A percentile compares a stretch with the other conserved stretches of the same genome.
phyloP scores from a whole-genome alignment of 2,329 filamentous ascomycete species.

The Aureobasidium leucospermi region DNA sequence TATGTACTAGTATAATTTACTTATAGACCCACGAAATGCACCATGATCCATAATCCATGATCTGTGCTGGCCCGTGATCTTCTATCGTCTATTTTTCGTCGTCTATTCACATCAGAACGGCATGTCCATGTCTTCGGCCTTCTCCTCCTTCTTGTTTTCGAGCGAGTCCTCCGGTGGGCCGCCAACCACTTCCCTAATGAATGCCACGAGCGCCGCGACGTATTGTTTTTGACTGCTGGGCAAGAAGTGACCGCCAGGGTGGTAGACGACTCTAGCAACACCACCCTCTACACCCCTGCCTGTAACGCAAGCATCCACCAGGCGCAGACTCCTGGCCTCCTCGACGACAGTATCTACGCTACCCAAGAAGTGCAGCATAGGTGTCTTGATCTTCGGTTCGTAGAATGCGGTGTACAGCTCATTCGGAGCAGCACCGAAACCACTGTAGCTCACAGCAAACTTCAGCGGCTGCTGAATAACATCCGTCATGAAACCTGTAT shows the following conservation, averaged over 20 bases:
- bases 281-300: slow-evolving; percentile 34
- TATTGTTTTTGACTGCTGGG: slow-evolving; percentile 72
- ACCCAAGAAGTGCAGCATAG: slow-evolving; percentile 74
- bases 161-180: slow-evolving; percentile 25
- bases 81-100: background rate
- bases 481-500: slow-evolving; percentile 27
- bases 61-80: background rate
- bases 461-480: slow-evolving; percentile 49
- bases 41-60: slow-evolving; percentile 1
- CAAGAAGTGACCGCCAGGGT: slow-evolving; percentile 87
- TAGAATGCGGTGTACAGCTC: slow-evolving; percentile 61
- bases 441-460: slow-evolving; percentile 71
- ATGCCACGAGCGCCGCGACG: slow-evolving; percentile 66
- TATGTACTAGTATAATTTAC: slow-evolving; percentile 9
- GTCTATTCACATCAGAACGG: slow-evolving; percentile 43
- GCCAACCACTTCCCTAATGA: slow-evolving; percentile 52
- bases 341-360: slow-evolving; percentile 83
- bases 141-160: slow-evolving; percentile 43
- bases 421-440: slow-evolving; percentile 60
- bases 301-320: slow-evolving; percentile 58
- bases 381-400: slow-evolving; percentile 67
- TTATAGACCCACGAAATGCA: slow-evolving; percentile 12
- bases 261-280: slow-evolving; percentile 50
- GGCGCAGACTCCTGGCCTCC: slow-evolving; percentile 59
- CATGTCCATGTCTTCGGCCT: slow-evolving; percentile 61